Evolutionary conservation across 2,329 filamentous ascomycete species (phyloP).

Genomic region (Corynespora cassiicola): DNA sequence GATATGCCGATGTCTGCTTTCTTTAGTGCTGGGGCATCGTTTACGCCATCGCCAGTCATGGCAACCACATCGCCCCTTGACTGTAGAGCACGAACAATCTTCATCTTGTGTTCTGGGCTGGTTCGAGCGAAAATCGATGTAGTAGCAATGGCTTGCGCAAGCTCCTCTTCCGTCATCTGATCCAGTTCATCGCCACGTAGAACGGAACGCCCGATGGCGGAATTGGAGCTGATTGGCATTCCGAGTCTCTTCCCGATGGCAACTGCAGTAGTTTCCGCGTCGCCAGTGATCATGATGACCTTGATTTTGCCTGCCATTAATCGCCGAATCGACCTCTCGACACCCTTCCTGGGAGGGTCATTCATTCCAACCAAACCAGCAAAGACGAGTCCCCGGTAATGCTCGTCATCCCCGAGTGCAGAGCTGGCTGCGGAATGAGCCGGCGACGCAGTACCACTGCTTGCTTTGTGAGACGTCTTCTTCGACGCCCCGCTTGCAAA

Average conservation of each 20-base stretch:
- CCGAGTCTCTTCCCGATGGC: slow-evolving; percentile 95
- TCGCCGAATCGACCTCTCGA: slow-evolving; percentile 85
- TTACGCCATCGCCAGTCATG: slow-evolving; percentile 98
- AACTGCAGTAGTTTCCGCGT: slow-evolving; percentile 91
- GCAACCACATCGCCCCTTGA: slow-evolving; percentile 94
- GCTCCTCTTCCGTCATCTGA: slow-evolving; percentile 82
- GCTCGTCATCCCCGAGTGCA: slow-evolving; percentile 66
- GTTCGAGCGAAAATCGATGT: slow-evolving; percentile 96
- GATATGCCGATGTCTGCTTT: slow-evolving; percentile 97
- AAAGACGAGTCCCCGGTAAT: slow-evolving; percentile 85
- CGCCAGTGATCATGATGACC: slow-evolving; percentile 99
- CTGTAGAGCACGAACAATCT: slow-evolving; percentile 91
- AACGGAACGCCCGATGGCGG: slow-evolving; percentile 69
- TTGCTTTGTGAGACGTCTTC: slow-evolving; percentile 22
- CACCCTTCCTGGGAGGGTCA: slow-evolving; percentile 89
- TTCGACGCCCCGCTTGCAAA: slow-evolving; percentile 82
- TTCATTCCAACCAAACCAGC: slow-evolving; percentile 96
- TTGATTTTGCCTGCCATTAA: slow-evolving; percentile 94
- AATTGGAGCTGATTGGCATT: slow-evolving; percentile 78
- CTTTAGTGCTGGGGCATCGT: slow-evolving; percentile 95
- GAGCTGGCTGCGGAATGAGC: slow-evolving; percentile 24
- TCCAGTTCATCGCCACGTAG: slow-evolving; percentile 93
- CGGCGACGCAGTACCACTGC: slow-evolving; percentile 40
- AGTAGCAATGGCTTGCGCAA: slow-evolving; percentile 82
- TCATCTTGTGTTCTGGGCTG: slow-evolving; percentile 97